Conservation (phyloP, 345 rosid genomes). For the Boechera retrofracta region DNA sequence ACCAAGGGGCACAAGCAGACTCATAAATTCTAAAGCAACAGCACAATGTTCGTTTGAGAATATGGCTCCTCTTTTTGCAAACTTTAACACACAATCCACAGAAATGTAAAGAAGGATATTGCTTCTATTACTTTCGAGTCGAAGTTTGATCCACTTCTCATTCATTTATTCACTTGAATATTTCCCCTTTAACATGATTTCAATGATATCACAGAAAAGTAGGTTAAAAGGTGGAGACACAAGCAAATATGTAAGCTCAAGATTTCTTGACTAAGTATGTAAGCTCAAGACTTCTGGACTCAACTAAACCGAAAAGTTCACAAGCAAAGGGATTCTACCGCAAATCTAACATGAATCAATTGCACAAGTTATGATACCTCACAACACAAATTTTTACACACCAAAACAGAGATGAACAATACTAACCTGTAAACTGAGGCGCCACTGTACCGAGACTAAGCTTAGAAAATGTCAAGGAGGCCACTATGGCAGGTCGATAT, state of each 20-base stretch:
- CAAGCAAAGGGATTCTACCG: neutral
- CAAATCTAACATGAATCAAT: constrained; percentile 11
- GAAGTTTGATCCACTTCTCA: neutral
- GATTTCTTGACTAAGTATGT: neutral
- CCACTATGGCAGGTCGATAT: constrained; percentile 85
- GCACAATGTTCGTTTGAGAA: neutral
- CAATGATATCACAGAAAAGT: constrained; percentile 6
- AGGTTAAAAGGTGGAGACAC: neutral
- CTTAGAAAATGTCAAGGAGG: constrained; percentile 91
- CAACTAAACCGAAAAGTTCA: constrained; percentile 22
- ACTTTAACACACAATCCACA: neutral
- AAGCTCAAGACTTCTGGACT: constrained; percentile 4
- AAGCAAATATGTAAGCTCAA: neutral
- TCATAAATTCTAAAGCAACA: constrained; percentile 22
- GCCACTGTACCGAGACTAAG: constrained; percentile 98
- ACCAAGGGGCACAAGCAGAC: constrained; percentile 32
- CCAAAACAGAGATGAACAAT: constrained; percentile 14
- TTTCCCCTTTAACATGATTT: constrained; percentile 3
- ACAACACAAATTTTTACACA: constrained; percentile 6
- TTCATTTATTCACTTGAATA: constrained; percentile 2
- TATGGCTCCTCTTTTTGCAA: constrained; percentile 7
- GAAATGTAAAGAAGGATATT: constrained; percentile 2
- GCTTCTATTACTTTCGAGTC: neutral
- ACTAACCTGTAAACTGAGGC: constrained; percentile 98
- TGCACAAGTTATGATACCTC: constrained; percentile 16